A percentile compares a stretch with the other conserved stretches of the same genome.
Evolutionary conservation across 2,329 filamentous ascomycete species (phyloP).

Genomic region (Cytospora piceicola): DNA sequence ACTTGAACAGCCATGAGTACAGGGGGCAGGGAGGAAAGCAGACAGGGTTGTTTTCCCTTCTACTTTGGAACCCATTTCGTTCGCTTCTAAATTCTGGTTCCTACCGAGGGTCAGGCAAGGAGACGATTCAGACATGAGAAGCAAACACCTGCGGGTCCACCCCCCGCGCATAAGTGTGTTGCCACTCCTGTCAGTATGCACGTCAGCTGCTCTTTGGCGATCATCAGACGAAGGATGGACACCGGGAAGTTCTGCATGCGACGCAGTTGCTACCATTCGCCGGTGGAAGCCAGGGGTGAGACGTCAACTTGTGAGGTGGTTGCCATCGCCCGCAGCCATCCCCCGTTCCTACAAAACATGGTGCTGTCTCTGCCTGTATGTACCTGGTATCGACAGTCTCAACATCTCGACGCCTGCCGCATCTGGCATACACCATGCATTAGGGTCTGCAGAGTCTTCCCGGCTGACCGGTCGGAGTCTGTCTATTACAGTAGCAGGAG

Average conservation of each 20-base stretch:
- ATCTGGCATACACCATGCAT: background rate
- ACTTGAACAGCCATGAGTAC: background rate
- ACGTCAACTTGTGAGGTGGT: conserved; percentile 14
- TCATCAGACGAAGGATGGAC: background rate
- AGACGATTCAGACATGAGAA: background rate
- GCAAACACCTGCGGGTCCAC: background rate
- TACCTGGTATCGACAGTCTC: background rate
- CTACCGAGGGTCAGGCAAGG: background rate
- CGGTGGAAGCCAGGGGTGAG: conserved; percentile 11
- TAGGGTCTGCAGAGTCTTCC: background rate
- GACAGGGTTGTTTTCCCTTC: background rate
- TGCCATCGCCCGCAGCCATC: conserved; percentile 9
- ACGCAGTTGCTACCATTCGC: conserved; percentile 13
- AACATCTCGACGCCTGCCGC: background rate
- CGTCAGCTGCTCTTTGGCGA: background rate
- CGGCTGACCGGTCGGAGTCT: background rate
- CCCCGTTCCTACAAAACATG: background rate
- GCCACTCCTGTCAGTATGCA: background rate
- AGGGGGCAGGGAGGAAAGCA: no score
- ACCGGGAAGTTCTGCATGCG: background rate
- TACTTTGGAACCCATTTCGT: background rate
- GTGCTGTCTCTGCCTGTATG: conserved; percentile 1
- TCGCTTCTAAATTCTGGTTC: background rate
- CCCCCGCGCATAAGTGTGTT: background rate
- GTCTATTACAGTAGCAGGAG: background rate